Evolutionary conservation across 2,329 filamentous ascomycete species (phyloP), one percentile per base, ranked within the genome.

Genomic region (Penicillium sp.): DNA sequence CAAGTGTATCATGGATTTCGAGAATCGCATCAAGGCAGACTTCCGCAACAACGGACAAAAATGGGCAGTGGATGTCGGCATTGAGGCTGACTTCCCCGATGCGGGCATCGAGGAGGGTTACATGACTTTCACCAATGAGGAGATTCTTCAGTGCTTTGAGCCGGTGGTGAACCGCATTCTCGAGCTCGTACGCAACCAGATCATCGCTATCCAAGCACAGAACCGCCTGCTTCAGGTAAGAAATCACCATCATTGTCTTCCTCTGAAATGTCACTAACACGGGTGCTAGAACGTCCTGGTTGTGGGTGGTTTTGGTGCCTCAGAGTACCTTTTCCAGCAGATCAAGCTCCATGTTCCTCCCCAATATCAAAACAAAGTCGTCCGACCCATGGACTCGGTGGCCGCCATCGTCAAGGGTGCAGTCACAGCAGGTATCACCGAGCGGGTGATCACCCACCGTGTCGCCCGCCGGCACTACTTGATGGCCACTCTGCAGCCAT

Each of bases 1-100:
- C 58, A 97, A 97, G 75, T 97, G 91, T 70, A 97, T 98, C 72
- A 97, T 97, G 91, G 93, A 98, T 72, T 98, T 98, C 63, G 93
- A 98, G 76, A 97, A 97, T 80, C 80, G 93, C 69, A 96, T 98
- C 80, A 98, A 98, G 78, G 93, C 93, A 40, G 93, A 97, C 70
- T 98, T 98, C 84, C 84, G 93, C 56, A 97, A 97, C 76, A 97
- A 96, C 69, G 90, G 91, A 40, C 91, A 97, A 71, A 97, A 97
- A 71, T 97, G 93, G 93, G 93, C 93, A 36, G 90, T 97, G 16
- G 93, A 98, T 67, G 93, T 98, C 40, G 93, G 93, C 65, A 97
- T 98, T 62, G 93, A 98, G 76, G 89, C 91, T 35, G 93, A 97
- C 66, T 97, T 94, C 74, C 91, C 91, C 31, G 93, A 97, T 66